Conservation (phyloP, 129 eudicot genomes). For the Apium graveolens region DNA sequence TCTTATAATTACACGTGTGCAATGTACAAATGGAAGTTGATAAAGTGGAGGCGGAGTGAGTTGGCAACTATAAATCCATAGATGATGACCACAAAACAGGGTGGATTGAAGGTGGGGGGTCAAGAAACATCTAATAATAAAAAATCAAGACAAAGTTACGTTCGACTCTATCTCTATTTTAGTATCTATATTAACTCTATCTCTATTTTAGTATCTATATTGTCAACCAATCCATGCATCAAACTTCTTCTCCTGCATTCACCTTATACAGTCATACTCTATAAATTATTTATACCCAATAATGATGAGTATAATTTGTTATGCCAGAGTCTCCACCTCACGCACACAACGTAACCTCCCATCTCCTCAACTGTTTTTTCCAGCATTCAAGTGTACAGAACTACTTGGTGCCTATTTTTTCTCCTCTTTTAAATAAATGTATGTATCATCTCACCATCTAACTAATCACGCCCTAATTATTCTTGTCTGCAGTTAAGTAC, state of each 20-base stretch:
- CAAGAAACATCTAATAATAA: no score
- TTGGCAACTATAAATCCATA: background rate
- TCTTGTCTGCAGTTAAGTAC: background rate
- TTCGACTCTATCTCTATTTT: background rate
- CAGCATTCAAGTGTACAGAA: background rate
- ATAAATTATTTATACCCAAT: no score
- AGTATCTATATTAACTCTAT: no score
- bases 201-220: background rate
- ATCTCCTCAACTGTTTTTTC: background rate
- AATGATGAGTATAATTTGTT: background rate
- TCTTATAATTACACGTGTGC: no score
- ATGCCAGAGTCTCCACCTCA: background rate
- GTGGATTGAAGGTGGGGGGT: background rate
- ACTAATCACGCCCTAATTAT: background rate
- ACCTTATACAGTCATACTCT: background rate
- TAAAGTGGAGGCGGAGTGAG: background rate
- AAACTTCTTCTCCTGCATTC: background rate
- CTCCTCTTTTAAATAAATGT: background rate
- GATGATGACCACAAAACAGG: background rate
- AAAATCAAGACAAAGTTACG: no score
- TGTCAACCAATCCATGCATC: background rate
- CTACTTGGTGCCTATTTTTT: background rate
- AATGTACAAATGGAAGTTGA: no score
- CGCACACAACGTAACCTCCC: background rate
- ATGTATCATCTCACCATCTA: background rate